These are phyloP conservation scores for Clavispora vitiphila DNA, from an alignment of 805 yeast species.

Conservation along the genomic window DNA sequence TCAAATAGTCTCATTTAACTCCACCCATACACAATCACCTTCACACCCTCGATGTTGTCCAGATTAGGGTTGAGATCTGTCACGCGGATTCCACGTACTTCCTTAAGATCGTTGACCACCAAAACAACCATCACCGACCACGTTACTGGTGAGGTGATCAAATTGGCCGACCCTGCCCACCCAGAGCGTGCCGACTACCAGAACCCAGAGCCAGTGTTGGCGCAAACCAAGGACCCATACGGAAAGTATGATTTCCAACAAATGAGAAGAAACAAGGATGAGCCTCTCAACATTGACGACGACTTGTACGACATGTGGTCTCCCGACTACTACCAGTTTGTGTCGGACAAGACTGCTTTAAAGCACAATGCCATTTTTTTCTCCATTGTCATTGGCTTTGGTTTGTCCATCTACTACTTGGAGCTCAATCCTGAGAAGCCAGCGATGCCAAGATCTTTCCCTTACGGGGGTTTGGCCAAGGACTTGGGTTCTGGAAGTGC, in stretches of 20 bases:
- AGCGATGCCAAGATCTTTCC: conserved; percentile 72
- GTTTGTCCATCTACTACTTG: conserved; percentile 37
- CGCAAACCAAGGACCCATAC: conserved; percentile 68
- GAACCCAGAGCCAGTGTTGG: conserved; percentile 50
- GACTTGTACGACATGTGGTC: conserved; percentile 83
- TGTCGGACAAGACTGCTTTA: conserved; percentile 57
- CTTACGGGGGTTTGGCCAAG: conserved; percentile 68
- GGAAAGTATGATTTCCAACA: conserved; percentile 74
- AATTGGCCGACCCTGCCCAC: conserved; percentile 36
- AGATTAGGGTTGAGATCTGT: conserved; percentile 21
- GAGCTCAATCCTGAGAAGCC: conserved; percentile 59
- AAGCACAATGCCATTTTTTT: conserved; percentile 51
- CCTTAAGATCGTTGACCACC: conserved; percentile 23
- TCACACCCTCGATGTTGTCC: conserved; percentile 19
- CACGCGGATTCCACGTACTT: conserved; percentile 6
- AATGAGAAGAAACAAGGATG: conserved; percentile 71
- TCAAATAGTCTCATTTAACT: neutral
- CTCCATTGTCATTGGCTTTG: conserved; percentile 38
- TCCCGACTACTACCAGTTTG: conserved; percentile 66
- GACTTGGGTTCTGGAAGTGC: conserved; percentile 59
- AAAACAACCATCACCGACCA: conserved; percentile 37
- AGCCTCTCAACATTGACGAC: conserved; percentile 65
- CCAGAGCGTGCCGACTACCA: conserved; percentile 58
- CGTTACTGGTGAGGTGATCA: conserved; percentile 33
- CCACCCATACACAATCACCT: conserved; percentile 2